Evolutionary conservation across 192 early-diverging fungal genomes (phyloP).

Genomic region (Podila minutissima): DNA sequence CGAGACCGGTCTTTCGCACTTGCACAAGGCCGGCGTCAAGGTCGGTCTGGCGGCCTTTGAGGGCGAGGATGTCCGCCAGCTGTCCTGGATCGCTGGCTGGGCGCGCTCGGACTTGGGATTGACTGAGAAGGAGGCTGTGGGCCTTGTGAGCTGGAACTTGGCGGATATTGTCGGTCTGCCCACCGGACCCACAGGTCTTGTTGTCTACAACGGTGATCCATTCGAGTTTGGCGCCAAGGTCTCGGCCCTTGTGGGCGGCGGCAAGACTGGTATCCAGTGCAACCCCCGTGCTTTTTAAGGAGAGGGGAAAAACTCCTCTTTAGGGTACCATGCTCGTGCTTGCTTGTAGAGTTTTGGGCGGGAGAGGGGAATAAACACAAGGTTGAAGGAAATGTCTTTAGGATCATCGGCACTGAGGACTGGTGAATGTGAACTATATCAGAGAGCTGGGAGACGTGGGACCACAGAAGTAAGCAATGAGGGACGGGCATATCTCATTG

Average conservation of each 20-base stretch:
- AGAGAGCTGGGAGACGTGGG: too few relatives aligned
- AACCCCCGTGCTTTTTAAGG: constrained; percentile 46
- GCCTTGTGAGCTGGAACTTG: constrained; percentile 75
- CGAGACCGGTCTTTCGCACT: constrained; percentile 60
- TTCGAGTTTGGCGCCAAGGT: constrained; percentile 69
- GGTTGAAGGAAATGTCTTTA: too few relatives aligned
- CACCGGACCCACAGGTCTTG: constrained; percentile 57
- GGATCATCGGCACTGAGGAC: too few relatives aligned
- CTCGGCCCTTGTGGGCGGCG: constrained; percentile 68
- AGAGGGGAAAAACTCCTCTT: too few relatives aligned
- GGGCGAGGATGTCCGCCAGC: constrained; percentile 65
- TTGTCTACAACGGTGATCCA: constrained; percentile 71
- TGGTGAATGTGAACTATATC: too few relatives aligned
- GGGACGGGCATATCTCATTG: too few relatives aligned
- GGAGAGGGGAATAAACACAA: too few relatives aligned
- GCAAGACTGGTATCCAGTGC: constrained; percentile 47
- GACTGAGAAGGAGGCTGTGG: constrained; percentile 71
- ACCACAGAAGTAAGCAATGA: too few relatives aligned
- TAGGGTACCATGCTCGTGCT: too few relatives aligned
- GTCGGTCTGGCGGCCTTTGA: constrained; percentile 62
- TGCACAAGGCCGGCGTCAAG: constrained; percentile 69
- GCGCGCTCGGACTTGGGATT: constrained; percentile 57
- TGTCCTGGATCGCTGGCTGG: constrained; percentile 87
- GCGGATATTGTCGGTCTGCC: constrained; percentile 71
- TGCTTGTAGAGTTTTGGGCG: too few relatives aligned